phyloP scores from a whole-genome alignment of 768 basidiomycete genomes.

The Russula compacta region DNA sequence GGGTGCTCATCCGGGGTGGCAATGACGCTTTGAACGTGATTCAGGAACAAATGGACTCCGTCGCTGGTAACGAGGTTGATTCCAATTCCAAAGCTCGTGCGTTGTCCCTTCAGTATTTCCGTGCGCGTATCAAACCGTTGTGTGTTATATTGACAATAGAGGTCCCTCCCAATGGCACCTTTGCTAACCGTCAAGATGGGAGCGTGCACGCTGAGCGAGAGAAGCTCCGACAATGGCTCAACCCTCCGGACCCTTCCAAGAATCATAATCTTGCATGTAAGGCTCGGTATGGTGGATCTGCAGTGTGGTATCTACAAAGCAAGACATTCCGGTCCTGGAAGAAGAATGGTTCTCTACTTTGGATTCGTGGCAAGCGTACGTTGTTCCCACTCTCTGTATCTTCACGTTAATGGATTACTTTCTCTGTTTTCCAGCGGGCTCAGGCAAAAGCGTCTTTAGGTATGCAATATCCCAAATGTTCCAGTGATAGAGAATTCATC shows the following conservation, averaged over 20 bases:
- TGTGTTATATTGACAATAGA: background rate
- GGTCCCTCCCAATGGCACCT: too few species aligned
- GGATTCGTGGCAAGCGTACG: background rate
- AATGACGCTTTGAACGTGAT: background rate
- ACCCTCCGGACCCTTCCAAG: background rate
- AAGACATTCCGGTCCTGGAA: background rate
- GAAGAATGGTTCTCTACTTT: background rate
- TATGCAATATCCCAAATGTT: background rate
- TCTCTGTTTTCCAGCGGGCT: background rate
- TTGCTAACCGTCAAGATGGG: background rate
- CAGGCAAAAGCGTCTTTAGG: constrained; percentile 2
- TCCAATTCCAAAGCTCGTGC: background rate
- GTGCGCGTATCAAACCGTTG: background rate
- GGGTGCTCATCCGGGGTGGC: background rate
- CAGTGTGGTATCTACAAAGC: background rate
- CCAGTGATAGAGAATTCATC: background rate
- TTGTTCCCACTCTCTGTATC: too few species aligned
- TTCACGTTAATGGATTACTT: background rate
- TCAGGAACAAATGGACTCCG: background rate
- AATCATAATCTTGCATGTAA: background rate
- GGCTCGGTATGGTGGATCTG: background rate
- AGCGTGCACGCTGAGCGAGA: background rate
- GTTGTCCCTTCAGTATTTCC: background rate
- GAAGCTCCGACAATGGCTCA: background rate
- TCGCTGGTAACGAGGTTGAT: background rate